Evolutionary conservation across 768 basidiomycete species (phyloP).

Genomic region (Agaricus blazei): DNA sequence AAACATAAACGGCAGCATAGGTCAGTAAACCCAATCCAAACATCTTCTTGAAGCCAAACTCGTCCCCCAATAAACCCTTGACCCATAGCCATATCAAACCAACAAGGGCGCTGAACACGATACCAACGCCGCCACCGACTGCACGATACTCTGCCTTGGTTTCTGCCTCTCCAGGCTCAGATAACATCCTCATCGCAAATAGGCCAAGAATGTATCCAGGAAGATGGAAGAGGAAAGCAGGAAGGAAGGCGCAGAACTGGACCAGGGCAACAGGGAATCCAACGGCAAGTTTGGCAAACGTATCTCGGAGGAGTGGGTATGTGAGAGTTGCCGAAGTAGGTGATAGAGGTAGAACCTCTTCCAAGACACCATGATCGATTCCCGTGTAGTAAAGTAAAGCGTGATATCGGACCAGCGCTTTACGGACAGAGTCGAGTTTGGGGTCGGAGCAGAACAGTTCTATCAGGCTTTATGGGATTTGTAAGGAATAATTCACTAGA

Average conservation of each 20-base stretch:
- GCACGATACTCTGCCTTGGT: slow-evolving; percentile 68
- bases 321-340: slow-evolving; percentile 9
- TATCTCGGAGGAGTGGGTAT: slow-evolving; percentile 20
- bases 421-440: slow-evolving; percentile 26
- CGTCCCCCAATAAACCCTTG: slow-evolving; percentile 8
- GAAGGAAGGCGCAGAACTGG: slow-evolving; percentile 33
- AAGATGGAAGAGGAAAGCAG: slow-evolving; percentile 44
- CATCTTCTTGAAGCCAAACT: slow-evolving; percentile 1
- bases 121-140: slow-evolving; percentile 48
- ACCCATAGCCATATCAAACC: slow-evolving; percentile 19
- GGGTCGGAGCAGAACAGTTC: slow-evolving; percentile 7
- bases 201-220: slow-evolving; percentile 53
- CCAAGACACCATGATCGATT: slow-evolving; percentile 46
- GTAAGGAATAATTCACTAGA: background rate
- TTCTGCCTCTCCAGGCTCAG: slow-evolving; percentile 52
- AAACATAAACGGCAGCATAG: slow-evolving; percentile 26
- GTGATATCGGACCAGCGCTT: slow-evolving; percentile 48
- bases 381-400: slow-evolving; percentile 46
- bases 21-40: slow-evolving; percentile 16
- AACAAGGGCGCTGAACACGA: slow-evolving; percentile 22
- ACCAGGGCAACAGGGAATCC: slow-evolving; percentile 34
- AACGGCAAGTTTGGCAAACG: slow-evolving; percentile 26
- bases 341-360: slow-evolving; percentile 15
- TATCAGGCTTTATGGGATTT: slow-evolving; percentile 9
- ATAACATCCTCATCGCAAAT: slow-evolving; percentile 38